A percentile compares a stretch with the other conserved stretches of the same genome.
These are phyloP conservation scores for Hypocreales sp. DNA, from an alignment of 2,329 filamentous ascomycete genomes.

Conservation along the genomic window DNA sequence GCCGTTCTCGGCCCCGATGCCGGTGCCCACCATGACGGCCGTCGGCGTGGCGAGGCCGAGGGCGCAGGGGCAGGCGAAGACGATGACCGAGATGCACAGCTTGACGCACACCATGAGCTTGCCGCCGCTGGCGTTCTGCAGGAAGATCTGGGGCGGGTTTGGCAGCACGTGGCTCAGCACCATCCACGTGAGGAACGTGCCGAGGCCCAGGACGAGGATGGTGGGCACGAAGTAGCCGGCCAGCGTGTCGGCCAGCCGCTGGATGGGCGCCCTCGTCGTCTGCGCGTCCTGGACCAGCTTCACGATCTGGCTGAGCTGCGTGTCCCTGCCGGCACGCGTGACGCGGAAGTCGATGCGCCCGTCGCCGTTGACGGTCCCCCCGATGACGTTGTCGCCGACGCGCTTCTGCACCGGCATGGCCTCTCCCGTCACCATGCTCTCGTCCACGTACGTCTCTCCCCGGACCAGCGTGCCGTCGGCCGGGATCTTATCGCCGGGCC, in stretches of 20 bases:
- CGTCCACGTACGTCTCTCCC: slow-evolving; percentile 86
- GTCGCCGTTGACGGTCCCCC: slow-evolving; percentile 88
- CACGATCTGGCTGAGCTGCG: slow-evolving; percentile 94
- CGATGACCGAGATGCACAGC: slow-evolving; percentile 95
- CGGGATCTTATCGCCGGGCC: slow-evolving; percentile 91
- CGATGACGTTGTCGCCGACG: slow-evolving; percentile 66
- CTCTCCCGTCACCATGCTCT: slow-evolving; percentile 98
- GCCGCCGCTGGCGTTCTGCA: slow-evolving; percentile 65
- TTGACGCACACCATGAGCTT: slow-evolving; percentile 94
- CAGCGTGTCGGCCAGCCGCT: slow-evolving; percentile 77
- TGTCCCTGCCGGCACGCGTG: slow-evolving; percentile 82
- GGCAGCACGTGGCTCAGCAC: slow-evolving; percentile 72
- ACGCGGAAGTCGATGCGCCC: slow-evolving; percentile 87
- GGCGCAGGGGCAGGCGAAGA: slow-evolving; percentile 93
- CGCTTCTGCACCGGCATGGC: slow-evolving; percentile 88
- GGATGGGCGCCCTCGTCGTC: slow-evolving; percentile 85
- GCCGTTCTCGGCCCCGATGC: slow-evolving; percentile 84
- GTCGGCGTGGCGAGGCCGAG: slow-evolving; percentile 93
- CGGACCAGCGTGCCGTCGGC: slow-evolving; percentile 78
- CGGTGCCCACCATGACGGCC: slow-evolving; percentile 98
- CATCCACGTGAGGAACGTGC: slow-evolving; percentile 91
- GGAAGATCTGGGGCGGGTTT: slow-evolving; percentile 79
- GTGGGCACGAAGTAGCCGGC: slow-evolving; percentile 89
- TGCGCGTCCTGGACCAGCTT: slow-evolving; percentile 97
- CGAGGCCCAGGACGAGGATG: slow-evolving; percentile 69